Evolutionary conservation across 352 stramenopile species (phyloP).

Genomic region (Phytophthora ramorum): DNA sequence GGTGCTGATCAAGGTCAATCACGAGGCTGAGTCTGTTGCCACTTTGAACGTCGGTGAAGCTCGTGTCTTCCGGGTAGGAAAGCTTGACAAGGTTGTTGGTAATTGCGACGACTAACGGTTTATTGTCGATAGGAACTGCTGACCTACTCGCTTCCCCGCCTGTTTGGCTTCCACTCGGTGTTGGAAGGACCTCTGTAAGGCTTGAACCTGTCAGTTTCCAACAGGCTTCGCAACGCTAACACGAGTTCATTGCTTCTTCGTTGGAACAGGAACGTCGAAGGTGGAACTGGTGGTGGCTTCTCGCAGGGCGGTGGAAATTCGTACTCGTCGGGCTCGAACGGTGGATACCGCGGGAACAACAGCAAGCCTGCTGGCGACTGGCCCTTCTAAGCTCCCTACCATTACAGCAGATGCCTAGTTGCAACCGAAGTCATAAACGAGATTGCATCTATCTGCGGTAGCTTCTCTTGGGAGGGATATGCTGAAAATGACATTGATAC

Average conservation of each 20-base stretch:
- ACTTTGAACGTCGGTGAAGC: conserved; percentile 77
- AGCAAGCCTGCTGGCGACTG: conserved; percentile 69
- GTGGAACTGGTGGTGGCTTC: conserved; percentile 31
- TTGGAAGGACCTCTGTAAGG: conserved; percentile 77
- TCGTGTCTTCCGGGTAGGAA: conserved; percentile 52
- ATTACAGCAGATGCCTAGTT: conserved; percentile 3
- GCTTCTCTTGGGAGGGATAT: too few relatives aligned
- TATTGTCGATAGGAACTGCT: conserved; percentile 60
- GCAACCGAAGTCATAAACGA: not conserved
- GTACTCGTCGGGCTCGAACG: conserved; percentile 39
- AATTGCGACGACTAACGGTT: not conserved
- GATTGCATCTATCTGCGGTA: too few relatives aligned
- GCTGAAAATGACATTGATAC: too few relatives aligned
- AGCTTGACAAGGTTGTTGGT: not conserved
- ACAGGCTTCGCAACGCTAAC: conserved; percentile 1
- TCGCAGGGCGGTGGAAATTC: conserved; percentile 36
- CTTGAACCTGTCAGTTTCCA: not conserved
- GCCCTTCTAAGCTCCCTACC: conserved; percentile 60
- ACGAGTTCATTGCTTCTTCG: not conserved
- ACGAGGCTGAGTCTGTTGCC: conserved; percentile 55
- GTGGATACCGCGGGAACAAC: conserved; percentile 41
- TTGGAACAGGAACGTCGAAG: conserved; percentile 55
- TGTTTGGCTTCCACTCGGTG: conserved; percentile 81
- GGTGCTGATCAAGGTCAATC: conserved; percentile 65
- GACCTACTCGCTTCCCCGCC: conserved; percentile 75